Percentiles rank a stretch among this genome's conserved stretches.
Conservation (phyloP, 345 rosid genomes). For the Kernera saxatilis region DNA sequence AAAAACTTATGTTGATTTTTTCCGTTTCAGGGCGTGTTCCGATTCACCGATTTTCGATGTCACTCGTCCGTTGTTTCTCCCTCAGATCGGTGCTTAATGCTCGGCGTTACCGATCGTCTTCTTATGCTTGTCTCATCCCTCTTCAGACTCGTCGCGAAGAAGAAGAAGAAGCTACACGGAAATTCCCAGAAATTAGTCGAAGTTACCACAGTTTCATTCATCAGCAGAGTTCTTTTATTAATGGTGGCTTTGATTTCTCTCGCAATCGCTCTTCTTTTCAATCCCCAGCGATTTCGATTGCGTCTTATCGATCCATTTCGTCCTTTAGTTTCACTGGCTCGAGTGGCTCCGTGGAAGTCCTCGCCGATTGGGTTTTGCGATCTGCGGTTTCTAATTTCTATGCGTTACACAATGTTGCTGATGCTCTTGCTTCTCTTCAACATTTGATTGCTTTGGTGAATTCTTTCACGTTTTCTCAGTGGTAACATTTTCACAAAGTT, state of each 20-base stretch:
- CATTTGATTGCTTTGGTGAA: not conserved
- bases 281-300: not conserved
- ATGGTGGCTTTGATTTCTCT: not conserved
- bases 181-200: not conserved
- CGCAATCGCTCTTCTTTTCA: not conserved
- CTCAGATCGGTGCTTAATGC: not conserved
- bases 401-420: constrained; percentile 11
- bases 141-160: not conserved
- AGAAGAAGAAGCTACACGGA: not conserved
- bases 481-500: not conserved
- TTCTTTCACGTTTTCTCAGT: constrained; percentile 20
- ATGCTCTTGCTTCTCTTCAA: constrained; percentile 9
- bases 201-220: constrained; percentile 6
- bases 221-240: not conserved
- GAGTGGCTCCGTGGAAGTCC: not conserved
- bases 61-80: constrained; percentile 2
- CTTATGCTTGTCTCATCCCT: not conserved
- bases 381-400: not conserved
- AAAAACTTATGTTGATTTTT: too few species aligned
- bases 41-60: not conserved
- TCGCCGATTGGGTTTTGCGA: constrained; percentile 11
- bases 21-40: not conserved
- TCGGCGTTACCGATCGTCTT: not conserved
- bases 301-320: not conserved
- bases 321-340: not conserved